Evolutionary conservation across 352 stramenopile genomes (phyloP), one percentile per base, ranked within the genome.

Genomic region (Pythium utonaiense): DNA sequence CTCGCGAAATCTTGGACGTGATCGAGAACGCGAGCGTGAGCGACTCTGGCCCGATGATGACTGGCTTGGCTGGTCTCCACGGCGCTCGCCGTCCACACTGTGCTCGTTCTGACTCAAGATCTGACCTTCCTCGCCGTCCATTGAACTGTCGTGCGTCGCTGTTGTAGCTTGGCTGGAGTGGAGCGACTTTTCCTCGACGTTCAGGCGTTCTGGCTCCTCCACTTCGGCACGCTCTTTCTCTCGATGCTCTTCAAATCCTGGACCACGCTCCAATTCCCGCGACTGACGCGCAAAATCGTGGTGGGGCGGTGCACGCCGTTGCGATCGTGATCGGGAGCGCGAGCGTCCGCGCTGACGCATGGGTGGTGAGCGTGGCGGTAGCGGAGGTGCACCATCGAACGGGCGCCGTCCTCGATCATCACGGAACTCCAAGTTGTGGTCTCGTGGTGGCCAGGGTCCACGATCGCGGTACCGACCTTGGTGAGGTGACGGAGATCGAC

Each of bases 401-500:
- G 38, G 38, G 1, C 38, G 38, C 6, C 38, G 38, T 17, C 38
- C 38, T 25, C 38, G 38, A 27, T 45, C 38, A 8, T 45, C 38
- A 12, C 38, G 38, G n/a, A 25, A 45, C 17, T 61, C 34, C 14
- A 10, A 7, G 38, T 47, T 66, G 14, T 53, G 51, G 34, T 61
- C 51, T 28, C 52, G 31, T 27, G 51, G 44, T 30, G 52, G 45
- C 40, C 42, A 30, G 2, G 49, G 41, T 9, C 40, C 50, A 48
- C 42, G 38, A 36, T 51, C 51, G 33, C 38, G 10, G 21, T 38
- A 22, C n/a, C 57, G 49, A 30, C 25, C 22, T 33, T 47, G 50
- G 17, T 16, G 36, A 25, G 40, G 21, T 38, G 63, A 70, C 31
- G 57, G 42, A n/a, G 63, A 70, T 49, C 63, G 52, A 19, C 57